phyloP scores from a whole-genome alignment of 2,329 filamentous ascomycete species.

The Mariannaea elegans region DNA sequence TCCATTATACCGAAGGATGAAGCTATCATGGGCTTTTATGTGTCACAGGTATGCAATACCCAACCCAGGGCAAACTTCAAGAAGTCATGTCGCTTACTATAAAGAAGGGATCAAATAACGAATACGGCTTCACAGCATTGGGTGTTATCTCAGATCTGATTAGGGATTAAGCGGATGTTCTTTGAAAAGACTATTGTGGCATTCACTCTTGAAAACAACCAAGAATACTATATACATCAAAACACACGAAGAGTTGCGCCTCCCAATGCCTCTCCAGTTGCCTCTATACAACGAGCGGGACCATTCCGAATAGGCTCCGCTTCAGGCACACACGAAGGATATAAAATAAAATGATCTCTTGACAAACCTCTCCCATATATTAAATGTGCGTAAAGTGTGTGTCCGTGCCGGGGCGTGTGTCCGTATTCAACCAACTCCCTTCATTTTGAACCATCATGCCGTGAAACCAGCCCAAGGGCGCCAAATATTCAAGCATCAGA shows the following conservation, averaged over 20 bases:
- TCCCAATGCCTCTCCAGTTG: constrained; percentile 27
- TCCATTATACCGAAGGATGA: neutral
- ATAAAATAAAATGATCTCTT: constrained; percentile 22
- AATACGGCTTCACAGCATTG: neutral
- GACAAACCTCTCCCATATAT: constrained; percentile 36
- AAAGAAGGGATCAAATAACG: neutral
- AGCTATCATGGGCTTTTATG: neutral
- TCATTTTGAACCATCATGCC: constrained; percentile 31
- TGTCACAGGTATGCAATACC: neutral
- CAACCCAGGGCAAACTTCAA: too few relatives aligned
- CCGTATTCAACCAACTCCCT: constrained; percentile 34
- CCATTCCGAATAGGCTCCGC: constrained; percentile 19
- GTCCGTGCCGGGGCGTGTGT: constrained; percentile 19
- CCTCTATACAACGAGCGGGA: constrained; percentile 36
- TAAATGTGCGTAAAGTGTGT: constrained; percentile 33
- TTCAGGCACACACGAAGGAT: constrained; percentile 29
- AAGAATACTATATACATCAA: constrained; percentile 36
- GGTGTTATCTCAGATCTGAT: constrained; percentile 3
- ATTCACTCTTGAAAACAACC: constrained; percentile 11
- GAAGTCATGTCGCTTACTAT: neutral
- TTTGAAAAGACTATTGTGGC: neutral
- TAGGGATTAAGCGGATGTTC: neutral
- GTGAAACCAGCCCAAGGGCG: constrained; percentile 26
- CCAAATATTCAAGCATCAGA: constrained; percentile 55
- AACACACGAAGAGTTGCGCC: constrained; percentile 26